Evolutionary conservation across 345 rosid species (phyloP), one percentile per base, ranked within the genome.

Genomic region (Durio zibethinus): DNA sequence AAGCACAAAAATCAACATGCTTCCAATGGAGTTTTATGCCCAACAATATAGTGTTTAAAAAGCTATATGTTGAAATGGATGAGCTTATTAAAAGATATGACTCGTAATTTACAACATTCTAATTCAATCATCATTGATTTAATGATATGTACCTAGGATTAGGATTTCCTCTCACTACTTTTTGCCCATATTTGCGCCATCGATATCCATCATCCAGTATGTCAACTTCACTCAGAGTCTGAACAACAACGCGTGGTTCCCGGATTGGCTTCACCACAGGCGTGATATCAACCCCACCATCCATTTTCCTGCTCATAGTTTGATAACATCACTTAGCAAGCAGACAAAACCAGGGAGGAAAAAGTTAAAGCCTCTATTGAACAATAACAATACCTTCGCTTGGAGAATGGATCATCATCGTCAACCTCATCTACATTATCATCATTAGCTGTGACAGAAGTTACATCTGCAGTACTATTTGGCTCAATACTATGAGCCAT

Each of bases 171-270:
- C 97, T 87, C 54, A 96, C 99, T 79, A 96, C 97, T 87, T 96
- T 96, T 87, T 96, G 99, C 77, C 98, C 99, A 88, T 96, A 96
- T 82, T 96, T 96, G 88, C 98, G 98, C 99, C 99, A 96, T 73
- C 97, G 83, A 77, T 96, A 96, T 75, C 99, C 99, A 85, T 96
- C 99, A 82, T 93, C 99, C 66, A 96, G 85, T 84, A 96, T 91
- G 83, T 96, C 99, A 78, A 96, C 95, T 85, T 96, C 99, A 80
- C 99, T 96, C 72, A 92, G 77, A 70, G 99, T 96, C 80, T 96
- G 99, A 83, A 96, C 99, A 77, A 96, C 97, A 75, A 96, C 98
- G 3, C 98, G 98, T 66, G 99, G 95, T 84, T 96, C 99, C 56
- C 97, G 91, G 60, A 96, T 96, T 29, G 98, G 98, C 84, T 96